phyloP scores from a whole-genome alignment of 225 moss, liverwort and hornwort species.

The Pseudoscleropodium purum region DNA sequence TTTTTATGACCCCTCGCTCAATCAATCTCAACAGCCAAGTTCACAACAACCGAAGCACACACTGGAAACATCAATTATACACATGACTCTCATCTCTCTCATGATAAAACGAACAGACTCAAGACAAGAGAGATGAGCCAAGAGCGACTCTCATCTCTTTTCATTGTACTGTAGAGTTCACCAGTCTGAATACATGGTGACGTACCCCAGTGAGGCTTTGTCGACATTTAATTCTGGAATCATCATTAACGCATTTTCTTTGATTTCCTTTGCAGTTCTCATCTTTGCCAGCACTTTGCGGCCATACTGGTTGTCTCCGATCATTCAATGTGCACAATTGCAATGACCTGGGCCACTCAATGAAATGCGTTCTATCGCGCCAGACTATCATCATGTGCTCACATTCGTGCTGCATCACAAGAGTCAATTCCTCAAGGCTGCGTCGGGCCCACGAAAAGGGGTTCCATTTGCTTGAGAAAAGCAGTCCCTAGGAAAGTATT shows the following conservation, averaged over 20 bases:
- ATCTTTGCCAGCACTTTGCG: background rate
- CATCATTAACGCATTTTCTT: background rate
- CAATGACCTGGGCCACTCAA: background rate
- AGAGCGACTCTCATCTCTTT: no score
- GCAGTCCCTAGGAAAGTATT: conserved; percentile 8
- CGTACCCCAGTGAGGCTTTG: no score
- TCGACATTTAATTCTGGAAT: background rate
- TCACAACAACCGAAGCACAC: background rate
- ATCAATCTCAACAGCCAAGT: background rate
- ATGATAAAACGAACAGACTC: no score
- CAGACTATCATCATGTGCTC: background rate
- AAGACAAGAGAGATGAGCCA: no score
- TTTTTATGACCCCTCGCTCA: background rate
- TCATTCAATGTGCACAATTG: background rate
- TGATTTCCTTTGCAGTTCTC: background rate
- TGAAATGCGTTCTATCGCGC: background rate
- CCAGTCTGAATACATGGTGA: background rate
- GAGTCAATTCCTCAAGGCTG: background rate
- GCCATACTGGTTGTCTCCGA: background rate
- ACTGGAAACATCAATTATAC: background rate
- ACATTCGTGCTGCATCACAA: background rate
- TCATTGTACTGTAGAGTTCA: background rate
- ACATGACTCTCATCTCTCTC: no score
- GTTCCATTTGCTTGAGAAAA: background rate
- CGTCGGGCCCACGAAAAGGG: background rate